Base-by-base conservation (phyloP, 495 filamentous ascomycete species). In the Pseudomonodictys pantanalensis region DNA sequence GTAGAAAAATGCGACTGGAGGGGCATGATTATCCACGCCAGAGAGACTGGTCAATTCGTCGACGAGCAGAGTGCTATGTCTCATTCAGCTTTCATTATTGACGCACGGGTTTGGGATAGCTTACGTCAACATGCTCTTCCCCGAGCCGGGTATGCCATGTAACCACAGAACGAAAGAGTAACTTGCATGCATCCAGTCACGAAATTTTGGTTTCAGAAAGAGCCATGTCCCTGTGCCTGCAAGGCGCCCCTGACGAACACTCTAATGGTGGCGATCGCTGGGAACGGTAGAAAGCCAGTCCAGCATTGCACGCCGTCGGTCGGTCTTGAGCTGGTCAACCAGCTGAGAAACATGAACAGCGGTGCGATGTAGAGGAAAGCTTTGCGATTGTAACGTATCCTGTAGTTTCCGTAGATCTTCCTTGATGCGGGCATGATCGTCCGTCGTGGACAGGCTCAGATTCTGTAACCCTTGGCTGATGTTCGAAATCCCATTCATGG, bases 111-210 rank as follows among this genome's bases (percentile, higher is more conserved):
- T 26, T 42, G 11, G 20, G 20, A 44, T 11, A n/a, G 59, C 57
- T 42, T 44, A 71, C 56, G 58, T 39, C 22, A 72, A 48, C 38
- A 69, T 70, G 41, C 50, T 70, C 58, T 72, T 72, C 3, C 70
- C 70, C 11, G 70, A 71, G 9, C 68, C 70, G 23, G 62, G 54
- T 42, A 69, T 71, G 1, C 70, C 70, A 64, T 69, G 70, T 11
- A 72, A 62, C 70, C 68, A 71, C 3, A 72, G 56, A 44, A 72
- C 57, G 9, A 66, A 66, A 15, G 70, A 72, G 6, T 43, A 35
- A 35, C 70, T 72, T n/a, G 63, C 56, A 5, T 68, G 33, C 52
- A 63, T 58, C 68, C 66, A 72, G 20, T 55, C 41, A 9, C 54
- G 17, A 30, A 68, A 71, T 26, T 43, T 24, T 18, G 56, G 54